Base-by-base conservation (phyloP, 352 stramenopile species). In the Thraustochytrium striatum region DNA sequence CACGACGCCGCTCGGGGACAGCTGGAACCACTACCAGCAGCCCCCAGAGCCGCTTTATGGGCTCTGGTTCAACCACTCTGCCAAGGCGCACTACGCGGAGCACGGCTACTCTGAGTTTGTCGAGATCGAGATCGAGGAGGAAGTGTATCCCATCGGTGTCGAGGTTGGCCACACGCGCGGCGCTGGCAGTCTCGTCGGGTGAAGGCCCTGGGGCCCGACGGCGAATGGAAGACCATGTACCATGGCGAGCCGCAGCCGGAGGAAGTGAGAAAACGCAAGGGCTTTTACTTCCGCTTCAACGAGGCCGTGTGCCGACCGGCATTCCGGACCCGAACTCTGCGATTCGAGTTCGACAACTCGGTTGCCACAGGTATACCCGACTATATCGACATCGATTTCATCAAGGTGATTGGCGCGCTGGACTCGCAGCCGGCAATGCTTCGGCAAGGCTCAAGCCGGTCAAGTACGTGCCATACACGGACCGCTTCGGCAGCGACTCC, bases 41-140 rank as follows among this genome's bases (percentile, higher is more conserved):
- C n/a, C n/a, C n/a, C n/a, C n/a, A n/a, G n/a, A n/a, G n/a, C n/a
- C n/a, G n/a, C n/a, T n/a, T n/a, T n/a, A n/a, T n/a, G n/a, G n/a
- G n/a, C n/a, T n/a, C n/a, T n/a, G n/a, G n/a, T n/a, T n/a, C n/a
- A n/a, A n/a, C n/a, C n/a, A n/a, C n/a, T n/a, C n/a, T n/a, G n/a
- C n/a, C n/a, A n/a, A n/a, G n/a, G n/a, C n/a, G n/a, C n/a, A n/a
- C n/a, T n/a, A n/a, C n/a, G n/a, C 59, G 8, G 59, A 70, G 38
- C 50, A 70, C 25, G 59, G 59, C 30, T 38, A 70, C 59, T 53
- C 59, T 32, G 36, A 70, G 36, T 33, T 70, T 21, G 59, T 70
- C 2, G 53, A 70, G 41, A 39, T 59, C n/a, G n/a, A n/a, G n/a
- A n/a, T n/a, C n/a, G n/a, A n/a, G n/a, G n/a, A n/a, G n/a, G n/a